Evolutionary conservation across 1,284 basidiomycete species (phyloP), one percentile per base, ranked within the genome.

Genomic region (Mycena citricolor): DNA sequence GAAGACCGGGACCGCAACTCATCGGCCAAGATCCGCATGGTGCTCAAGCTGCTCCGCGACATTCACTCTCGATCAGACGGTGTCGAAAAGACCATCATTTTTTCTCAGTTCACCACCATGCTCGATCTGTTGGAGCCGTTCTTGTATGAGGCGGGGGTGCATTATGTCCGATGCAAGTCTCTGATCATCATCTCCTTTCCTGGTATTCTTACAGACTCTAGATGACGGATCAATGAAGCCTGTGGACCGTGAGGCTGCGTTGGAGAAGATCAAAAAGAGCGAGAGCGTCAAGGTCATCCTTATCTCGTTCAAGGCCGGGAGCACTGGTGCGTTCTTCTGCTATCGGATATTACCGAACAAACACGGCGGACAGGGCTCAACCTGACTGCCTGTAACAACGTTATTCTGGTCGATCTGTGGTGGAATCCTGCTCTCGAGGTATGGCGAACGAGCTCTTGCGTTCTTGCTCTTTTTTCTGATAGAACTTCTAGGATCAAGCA

Each of bases 221-320:
- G 91, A 94, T 68, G 92, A 97, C 57, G 94, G 94, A 0, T 80
- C 79, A 1, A 94, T 97, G 89, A 66, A 70, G 10, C 81, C 86
- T 42, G 77, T 78, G 26, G 76, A 89, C 51, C 83, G 94, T 14
- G 86, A 93, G 56, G 74, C 71, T 8, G 79, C 87, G 4, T 67
- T 98, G 19, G 70, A 82, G 19, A 77, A 74, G 49, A 94, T 99
- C 64, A 81, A 79, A 59, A 79, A 59, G 20, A 79, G 78, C 57
- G 62, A 67, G 8, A 70, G 58, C 3, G 78, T 74, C 12, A 77
- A 73, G 19, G 81, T 95, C 28, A 97, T 98, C 48, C 68, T 99
- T 49, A 95, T 98, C 51, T 97, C 93, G 0, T 95, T 98, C 81
- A 97, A 97, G 64, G 92, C 94, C 11, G 94, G 94, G 2, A 90